phyloP scores from a whole-genome alignment of 2,329 filamentous ascomycete species.

The Aspergillus fischeri region DNA sequence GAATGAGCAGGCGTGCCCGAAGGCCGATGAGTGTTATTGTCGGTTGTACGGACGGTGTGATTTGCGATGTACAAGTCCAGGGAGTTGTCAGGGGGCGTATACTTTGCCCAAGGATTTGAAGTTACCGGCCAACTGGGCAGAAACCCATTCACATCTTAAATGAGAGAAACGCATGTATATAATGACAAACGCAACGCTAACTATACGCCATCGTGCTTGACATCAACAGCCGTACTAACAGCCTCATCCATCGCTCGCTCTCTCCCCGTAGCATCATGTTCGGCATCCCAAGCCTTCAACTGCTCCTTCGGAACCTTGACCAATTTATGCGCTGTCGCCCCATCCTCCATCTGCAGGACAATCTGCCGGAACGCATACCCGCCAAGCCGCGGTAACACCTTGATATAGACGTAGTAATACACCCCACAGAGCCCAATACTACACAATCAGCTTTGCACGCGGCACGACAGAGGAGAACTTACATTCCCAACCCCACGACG shows the following conservation, averaged over 20 bases:
- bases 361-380: conserved; percentile 56
- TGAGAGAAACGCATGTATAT: not conserved
- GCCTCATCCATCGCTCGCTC: conserved; percentile 1
- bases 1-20: conserved; percentile 36
- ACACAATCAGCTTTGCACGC: not conserved
- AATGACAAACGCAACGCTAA: not conserved
- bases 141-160: conserved; percentile 20
- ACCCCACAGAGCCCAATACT: conserved; percentile 51
- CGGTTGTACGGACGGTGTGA: conserved; percentile 41
- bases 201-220: not conserved
- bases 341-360: conserved; percentile 48
- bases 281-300: conserved; percentile 54
- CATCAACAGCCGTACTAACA: not conserved
- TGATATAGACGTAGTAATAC: conserved; percentile 60
- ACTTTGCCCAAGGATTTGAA: conserved; percentile 32
- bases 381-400: conserved; percentile 50
- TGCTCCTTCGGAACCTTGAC: conserved; percentile 52
- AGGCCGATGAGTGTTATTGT: conserved; percentile 43
- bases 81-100: conserved; percentile 39
- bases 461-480: conserved; percentile 31
- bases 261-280: conserved; percentile 49
- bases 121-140: conserved; percentile 34
- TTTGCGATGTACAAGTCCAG: conserved; percentile 29
- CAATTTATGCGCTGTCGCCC: conserved; percentile 47
- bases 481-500: conserved; percentile 61